Percentiles rank a stretch among this genome's conserved stretches.
Evolutionary conservation across 345 rosid genomes (phyloP).

Genomic region (Rhizophora mangle): DNA sequence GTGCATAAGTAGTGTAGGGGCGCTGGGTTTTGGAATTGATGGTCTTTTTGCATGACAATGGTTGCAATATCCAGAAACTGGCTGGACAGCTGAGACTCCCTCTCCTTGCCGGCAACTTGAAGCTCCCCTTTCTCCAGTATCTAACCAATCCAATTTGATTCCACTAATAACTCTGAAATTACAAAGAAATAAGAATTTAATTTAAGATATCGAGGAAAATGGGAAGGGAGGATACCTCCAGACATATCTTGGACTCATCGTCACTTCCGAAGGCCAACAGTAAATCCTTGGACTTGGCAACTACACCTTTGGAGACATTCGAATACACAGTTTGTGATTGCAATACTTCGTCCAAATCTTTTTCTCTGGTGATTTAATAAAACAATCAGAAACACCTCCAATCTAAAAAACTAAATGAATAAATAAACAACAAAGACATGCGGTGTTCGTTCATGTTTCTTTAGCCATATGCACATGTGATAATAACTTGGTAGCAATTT

Average conservation of each 20-base stretch:
- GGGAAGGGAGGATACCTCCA: conserved; percentile 44
- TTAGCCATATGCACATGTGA: too few species aligned
- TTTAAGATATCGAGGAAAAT: not conserved
- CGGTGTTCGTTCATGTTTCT: too few species aligned
- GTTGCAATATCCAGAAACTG: conserved; percentile 96
- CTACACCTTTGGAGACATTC: conserved; percentile 89
- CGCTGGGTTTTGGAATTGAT: conserved; percentile 86
- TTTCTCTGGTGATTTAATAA: conserved; percentile 60
- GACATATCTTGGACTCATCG: conserved; percentile 70
- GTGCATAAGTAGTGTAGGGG: conserved; percentile 95
- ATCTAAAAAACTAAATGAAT: too few species aligned
- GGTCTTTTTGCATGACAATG: conserved; percentile 92
- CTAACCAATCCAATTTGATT: conserved; percentile 25
- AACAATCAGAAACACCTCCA: too few species aligned
- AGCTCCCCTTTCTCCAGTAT: conserved; percentile 97
- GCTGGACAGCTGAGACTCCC: conserved; percentile 83
- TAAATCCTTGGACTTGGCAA: conserved; percentile 84
- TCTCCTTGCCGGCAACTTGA: conserved; percentile 96
- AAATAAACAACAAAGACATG: too few species aligned
- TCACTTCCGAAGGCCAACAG: conserved; percentile 65
- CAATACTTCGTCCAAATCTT: conserved; percentile 90
- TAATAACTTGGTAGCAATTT: too few species aligned
- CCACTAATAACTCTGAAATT: not conserved
- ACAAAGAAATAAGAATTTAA: not conserved
- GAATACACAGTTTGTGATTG: conserved; percentile 92